Conservation (phyloP, 257 asterid genomes). For the Knoxia roxburghii region DNA sequence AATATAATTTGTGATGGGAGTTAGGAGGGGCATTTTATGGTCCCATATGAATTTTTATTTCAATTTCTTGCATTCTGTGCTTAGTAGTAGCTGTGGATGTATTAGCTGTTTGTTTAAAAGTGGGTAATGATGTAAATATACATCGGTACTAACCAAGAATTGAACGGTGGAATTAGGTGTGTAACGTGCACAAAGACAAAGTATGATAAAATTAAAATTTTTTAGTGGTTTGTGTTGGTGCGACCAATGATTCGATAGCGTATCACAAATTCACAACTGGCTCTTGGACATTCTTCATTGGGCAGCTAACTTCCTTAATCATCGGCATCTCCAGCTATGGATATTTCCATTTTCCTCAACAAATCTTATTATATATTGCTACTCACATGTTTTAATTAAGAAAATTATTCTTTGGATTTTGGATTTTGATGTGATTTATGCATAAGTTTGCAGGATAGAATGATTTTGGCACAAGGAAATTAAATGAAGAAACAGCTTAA, state of each 20-base stretch:
- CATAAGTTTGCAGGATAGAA: not conserved
- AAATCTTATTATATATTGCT: no score
- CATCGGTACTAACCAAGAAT: no score
- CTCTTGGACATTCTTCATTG: not conserved
- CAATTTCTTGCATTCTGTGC: no score
- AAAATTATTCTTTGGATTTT: not conserved
- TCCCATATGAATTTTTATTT: no score
- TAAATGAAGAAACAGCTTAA: not conserved
- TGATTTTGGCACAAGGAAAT: not conserved
- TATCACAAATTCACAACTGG: not conserved
- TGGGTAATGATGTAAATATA: no score
- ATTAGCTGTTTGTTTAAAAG: no score
- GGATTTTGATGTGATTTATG: not conserved
- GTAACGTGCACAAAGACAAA: not conserved
- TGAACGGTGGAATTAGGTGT: not conserved
- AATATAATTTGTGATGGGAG: no score
- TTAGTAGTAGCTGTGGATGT: no score
- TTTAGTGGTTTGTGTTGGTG: not conserved
- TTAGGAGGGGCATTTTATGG: no score
- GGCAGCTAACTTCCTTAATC: not conserved
- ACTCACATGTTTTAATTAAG: not conserved
- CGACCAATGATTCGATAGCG: constrained; percentile 1
- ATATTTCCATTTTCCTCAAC: no score
- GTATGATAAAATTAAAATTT: not conserved
- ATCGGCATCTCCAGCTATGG: not conserved